These are phyloP conservation scores for Citrus mangshanensis DNA, from an alignment of 345 rosid genomes.

Conservation along the genomic window DNA sequence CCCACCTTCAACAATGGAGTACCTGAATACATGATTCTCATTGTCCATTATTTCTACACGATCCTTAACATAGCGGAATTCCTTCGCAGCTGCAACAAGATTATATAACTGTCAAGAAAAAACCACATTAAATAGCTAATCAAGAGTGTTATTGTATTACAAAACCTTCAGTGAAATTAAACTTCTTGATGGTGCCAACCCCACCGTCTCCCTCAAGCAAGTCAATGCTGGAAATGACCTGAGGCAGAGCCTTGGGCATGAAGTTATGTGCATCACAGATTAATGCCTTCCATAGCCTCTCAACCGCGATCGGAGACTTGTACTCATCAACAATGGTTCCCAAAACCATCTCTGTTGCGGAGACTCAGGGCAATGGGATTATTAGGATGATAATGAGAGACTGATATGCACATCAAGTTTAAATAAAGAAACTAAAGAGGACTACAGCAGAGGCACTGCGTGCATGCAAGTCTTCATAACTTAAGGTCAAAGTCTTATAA, in stretches of 20 bases:
- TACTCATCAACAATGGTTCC: constrained; percentile 1
- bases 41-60: neutral
- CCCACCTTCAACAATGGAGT: neutral
- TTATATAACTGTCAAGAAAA: neutral
- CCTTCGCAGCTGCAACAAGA: neutral
- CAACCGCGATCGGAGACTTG: constrained; percentile 11
- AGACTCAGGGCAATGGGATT: neutral
- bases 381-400: neutral
- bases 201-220: constrained; percentile 38
- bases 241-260: constrained; percentile 27
- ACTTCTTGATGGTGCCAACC: constrained; percentile 28
- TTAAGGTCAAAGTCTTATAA: neutral
- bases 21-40: neutral
- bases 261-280: constrained; percentile 21
- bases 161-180: constrained; percentile 25
- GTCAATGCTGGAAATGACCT: constrained; percentile 16
- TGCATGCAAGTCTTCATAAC: neutral
- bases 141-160: neutral
- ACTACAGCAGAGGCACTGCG: neutral
- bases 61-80: neutral
- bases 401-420: neutral
- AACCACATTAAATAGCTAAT: neutral
- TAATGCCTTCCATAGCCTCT: constrained; percentile 24
- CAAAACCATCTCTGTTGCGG: neutral
- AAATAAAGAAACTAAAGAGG: neutral